phyloP scores from a whole-genome alignment of 192 early-diverging fungal genomes.

The Globomyces pollinis-pini region DNA sequence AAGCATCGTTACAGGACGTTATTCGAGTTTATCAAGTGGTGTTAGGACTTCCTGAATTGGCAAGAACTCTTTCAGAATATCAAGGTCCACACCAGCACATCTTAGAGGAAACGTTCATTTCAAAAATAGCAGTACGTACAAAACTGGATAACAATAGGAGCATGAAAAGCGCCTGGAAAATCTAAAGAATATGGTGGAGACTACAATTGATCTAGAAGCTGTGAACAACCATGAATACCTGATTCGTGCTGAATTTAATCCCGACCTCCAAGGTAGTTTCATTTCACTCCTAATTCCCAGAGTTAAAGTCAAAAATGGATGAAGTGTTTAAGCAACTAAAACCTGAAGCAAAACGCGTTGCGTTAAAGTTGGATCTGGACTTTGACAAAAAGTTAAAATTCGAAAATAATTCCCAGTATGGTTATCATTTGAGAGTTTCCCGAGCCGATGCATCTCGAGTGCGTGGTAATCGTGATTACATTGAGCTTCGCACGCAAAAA shows the following conservation, averaged over 20 bases:
- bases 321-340: slow-evolving; percentile 43
- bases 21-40: slow-evolving; percentile 85
- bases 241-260: slow-evolving; percentile 79
- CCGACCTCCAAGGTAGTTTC: slow-evolving; percentile 36
- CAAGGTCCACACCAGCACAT: slow-evolving; percentile 27
- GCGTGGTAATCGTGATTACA: slow-evolving; percentile 62
- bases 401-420: slow-evolving; percentile 74
- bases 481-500: slow-evolving; percentile 83
- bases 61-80: slow-evolving; percentile 47
- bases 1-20: slow-evolving; percentile 63
- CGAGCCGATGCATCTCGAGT: slow-evolving; percentile 61
- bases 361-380: slow-evolving; percentile 62
- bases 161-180: slow-evolving; percentile 49
- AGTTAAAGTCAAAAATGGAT: slow-evolving; percentile 43
- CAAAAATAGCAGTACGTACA: slow-evolving; percentile 43
- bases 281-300: slow-evolving; percentile 23
- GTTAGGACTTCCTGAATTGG: slow-evolving; percentile 57
- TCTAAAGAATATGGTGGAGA: slow-evolving; percentile 78
- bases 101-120: slow-evolving; percentile 46
- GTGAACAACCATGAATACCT: slow-evolving; percentile 80
- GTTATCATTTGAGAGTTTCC: slow-evolving; percentile 77
- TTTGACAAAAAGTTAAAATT: slow-evolving; percentile 82
- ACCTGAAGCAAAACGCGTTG: slow-evolving; percentile 56
- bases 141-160: too few species aligned
- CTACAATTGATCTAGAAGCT: slow-evolving; percentile 79